Percentiles rank a stretch among this genome's conserved stretches.
Evolutionary conservation across 2,329 filamentous ascomycete genomes (phyloP).

Genomic region (Nigrospora oryzae): DNA sequence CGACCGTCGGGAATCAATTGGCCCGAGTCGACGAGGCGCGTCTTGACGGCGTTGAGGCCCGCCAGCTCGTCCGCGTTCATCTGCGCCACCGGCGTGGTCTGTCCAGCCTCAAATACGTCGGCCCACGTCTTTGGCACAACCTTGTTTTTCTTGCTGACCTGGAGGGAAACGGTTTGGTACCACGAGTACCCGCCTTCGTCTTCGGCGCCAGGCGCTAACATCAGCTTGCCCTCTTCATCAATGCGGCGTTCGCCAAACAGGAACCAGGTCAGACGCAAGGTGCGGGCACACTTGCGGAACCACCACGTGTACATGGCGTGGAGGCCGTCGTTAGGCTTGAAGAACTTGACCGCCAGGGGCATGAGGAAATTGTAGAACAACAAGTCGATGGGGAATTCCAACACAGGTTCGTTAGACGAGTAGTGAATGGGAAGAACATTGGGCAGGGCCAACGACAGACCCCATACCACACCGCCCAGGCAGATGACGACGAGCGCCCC

Average conservation of each 20-base stretch:
- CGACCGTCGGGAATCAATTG: slow-evolving; percentile 62
- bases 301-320: slow-evolving; percentile 91
- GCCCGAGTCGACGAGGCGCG: slow-evolving; percentile 33
- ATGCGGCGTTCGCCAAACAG: slow-evolving; percentile 75
- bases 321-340: slow-evolving; percentile 77
- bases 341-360: slow-evolving; percentile 74
- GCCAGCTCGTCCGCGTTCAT: slow-evolving; percentile 27
- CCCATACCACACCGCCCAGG: slow-evolving; percentile 92
- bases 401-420: slow-evolving; percentile 81
- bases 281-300: slow-evolving; percentile 79
- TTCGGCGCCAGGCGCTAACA: slow-evolving; percentile 28
- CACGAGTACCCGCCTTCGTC: slow-evolving; percentile 20
- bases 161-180: slow-evolving; percentile 37
- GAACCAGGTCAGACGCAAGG: slow-evolving; percentile 80
- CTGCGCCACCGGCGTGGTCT: slow-evolving; percentile 29
- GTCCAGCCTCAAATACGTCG: slow-evolving; percentile 41
- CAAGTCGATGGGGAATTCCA: slow-evolving; percentile 91
- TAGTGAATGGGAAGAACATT: slow-evolving; percentile 85
- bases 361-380: slow-evolving; percentile 97
- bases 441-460: slow-evolving; percentile 59
- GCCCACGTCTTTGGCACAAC: slow-evolving; percentile 50
- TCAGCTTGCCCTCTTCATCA: slow-evolving; percentile 72
- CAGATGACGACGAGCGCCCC: slow-evolving; percentile 88
- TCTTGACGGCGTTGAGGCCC: slow-evolving; percentile 28
- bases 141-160: slow-evolving; percentile 29